Evolutionary conservation across 2,329 filamentous ascomycete species (phyloP).

Genomic region (Pleomassaria siparia): DNA sequence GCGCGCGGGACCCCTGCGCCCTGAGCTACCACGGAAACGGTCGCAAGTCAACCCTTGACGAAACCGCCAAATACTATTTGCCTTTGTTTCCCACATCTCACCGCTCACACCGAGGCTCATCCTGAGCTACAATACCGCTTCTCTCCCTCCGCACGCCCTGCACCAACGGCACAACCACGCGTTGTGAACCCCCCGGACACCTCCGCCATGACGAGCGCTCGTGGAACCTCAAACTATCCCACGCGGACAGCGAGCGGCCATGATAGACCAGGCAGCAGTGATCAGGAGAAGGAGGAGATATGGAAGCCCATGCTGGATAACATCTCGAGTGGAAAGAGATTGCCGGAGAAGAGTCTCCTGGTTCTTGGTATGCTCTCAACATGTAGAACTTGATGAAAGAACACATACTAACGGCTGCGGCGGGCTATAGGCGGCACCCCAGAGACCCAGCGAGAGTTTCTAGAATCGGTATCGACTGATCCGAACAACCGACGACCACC

Average conservation of each 20-base stretch:
- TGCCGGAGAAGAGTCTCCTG: conserved; percentile 89
- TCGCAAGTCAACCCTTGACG: not conserved
- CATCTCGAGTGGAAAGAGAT: conserved; percentile 83
- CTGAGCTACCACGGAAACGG: conserved; percentile 20
- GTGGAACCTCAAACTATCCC: conserved; percentile 34
- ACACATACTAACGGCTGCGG: conserved; percentile 16
- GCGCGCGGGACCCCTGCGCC: conserved; percentile 24
- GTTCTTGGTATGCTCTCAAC: conserved; percentile 66
- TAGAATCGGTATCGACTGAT: conserved; percentile 55
- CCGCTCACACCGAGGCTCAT: not conserved
- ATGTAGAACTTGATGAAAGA: conserved; percentile 10
- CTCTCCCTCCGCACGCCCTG: not conserved
- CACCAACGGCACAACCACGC: not conserved
- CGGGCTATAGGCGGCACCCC: conserved; percentile 69
- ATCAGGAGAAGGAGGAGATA: conserved; percentile 75
- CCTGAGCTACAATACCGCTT: not conserved
- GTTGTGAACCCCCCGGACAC: conserved; percentile 17
- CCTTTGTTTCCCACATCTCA: not conserved
- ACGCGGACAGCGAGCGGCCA: conserved; percentile 22
- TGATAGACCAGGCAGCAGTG: conserved; percentile 55
- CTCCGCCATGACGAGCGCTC: conserved; percentile 40
- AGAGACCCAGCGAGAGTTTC: conserved; percentile 81
- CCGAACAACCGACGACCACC: conserved; percentile 52
- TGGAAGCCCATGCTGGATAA: conserved; percentile 93
- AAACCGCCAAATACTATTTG: not conserved